Evolutionary conservation across 768 basidiomycete genomes (phyloP), one percentile per base, ranked within the genome.

Genomic region (Neoboletus magnificus): DNA sequence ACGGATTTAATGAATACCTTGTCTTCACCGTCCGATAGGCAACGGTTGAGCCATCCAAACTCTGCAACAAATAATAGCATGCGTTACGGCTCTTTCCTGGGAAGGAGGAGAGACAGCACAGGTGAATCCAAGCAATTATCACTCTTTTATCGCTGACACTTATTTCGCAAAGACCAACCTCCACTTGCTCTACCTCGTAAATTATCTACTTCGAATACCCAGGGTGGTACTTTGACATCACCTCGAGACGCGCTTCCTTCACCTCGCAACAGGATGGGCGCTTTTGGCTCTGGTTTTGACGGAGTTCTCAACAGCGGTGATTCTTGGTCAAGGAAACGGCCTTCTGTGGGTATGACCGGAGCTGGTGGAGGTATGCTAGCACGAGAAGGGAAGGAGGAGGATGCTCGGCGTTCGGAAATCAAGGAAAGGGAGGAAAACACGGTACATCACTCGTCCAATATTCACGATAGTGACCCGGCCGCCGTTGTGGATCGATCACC

Each of bases 221-320:
- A 85, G 63, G 74, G 76, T 25, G 50, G 58, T 20, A 71, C 82
- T n/a, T 63, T 77, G 18, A 57, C 74, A 52, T 82, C 84, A 42
- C 79, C 87, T 37, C 84, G 87, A 46, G 87, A 88, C 48, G 66
- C 60, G 5, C 72, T 83, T 52, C 80, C 83, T 41, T 88, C 89
- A 35, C 87, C 89, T 61, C 85, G 89, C 50, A 71, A 71, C 45
- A 77, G 77, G 57, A 82, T 88, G 50, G 75, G 82, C 53, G 79
- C 82, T 11, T 79, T 79, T 61, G 74, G 79, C 22, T 74, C 82
- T 52, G 80, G 80, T 54, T 89, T 91, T 60, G 89, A 91, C 62
- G 88, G 88, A n/a, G 81, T 90, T 11, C 74, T 91, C 47, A 77
- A 68, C 50, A 76, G 74, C 48, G 84, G 83, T 45, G 89, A 91